Evolutionary conservation across 1,139 yeast genomes (phyloP), one percentile per base, ranked within the genome.

Genomic region (Kodamaea sp.): DNA sequence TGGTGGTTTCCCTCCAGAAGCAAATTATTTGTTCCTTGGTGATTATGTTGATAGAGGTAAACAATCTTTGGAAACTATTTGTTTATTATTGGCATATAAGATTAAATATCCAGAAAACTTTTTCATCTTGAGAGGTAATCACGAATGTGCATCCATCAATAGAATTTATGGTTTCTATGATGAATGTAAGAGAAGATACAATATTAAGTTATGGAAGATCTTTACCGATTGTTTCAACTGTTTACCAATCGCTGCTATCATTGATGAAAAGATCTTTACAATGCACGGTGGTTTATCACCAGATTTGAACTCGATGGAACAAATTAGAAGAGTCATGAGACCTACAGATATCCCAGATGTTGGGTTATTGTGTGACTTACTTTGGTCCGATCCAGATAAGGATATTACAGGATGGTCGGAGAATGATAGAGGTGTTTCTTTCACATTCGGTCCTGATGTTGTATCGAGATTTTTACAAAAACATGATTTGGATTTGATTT

Each of bases 231-330:
- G 97, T 67, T 92, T 92, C 75, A 92, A 92, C 74, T 89, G 97
- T 67, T 77, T 92, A 63, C 98, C 98, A 47, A 90, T 92, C 62
- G 97, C 97, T 43, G 97, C 97, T 42, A 90, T 90, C 54, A 87
- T 92, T 53, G 97, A 90, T 63, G 97, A 90, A 64, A 90, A 90
- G 73, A 92, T 92, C 65, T 90, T 92, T 64, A 87, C 97, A 49
- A 89, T 92, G 96, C 98, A 92, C 67, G 98, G 98, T 55, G 98
- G 98, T 44, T 77, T 92, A 54, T 86, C 96, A 27, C 98, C 98
- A 37, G 97, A 90, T 67, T 79, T 92, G 63, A 90, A 88, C 70
- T 81, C 95, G 40, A 88, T 92, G 97, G 97, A 90, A 65, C 97
- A 92, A 69, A 90, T 92, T 58, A 84, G 97, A 73, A 81, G 96